Base-by-base conservation (phyloP, 495 filamentous ascomycete genomes). In the Monascus purpureus region DNA sequence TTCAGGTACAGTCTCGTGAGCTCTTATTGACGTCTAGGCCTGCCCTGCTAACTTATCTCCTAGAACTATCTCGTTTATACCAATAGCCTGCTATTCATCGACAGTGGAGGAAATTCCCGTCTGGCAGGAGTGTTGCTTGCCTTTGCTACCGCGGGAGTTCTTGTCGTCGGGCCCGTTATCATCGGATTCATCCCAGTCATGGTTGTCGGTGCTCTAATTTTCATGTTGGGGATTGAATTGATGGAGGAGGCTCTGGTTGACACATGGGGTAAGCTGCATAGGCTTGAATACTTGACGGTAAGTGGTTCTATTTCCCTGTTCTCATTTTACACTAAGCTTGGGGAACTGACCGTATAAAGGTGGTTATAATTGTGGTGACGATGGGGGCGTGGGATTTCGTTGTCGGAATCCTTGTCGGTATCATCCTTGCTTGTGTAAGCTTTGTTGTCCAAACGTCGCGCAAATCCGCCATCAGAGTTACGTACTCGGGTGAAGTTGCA, bases 311-410 rank as follows among this genome's bases (percentile, higher is more conserved):
- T 30, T 17, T 8, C 8, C 13, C 20, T 3, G 2, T 16, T 18
- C 2, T 16, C 25, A 7, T 8, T n/a, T 14, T 2, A 6, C 4
- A 20, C 35, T 23, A 28, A 5, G 20, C 20, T 4, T 20, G 18
- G 25, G 41, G 46, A 36, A 50, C 49, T 53, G 29, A 50, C 33
- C 14, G n/a, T 11, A 35, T 42, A 23, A 39, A 82, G 73, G 80
- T 95, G 33, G 59, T 93, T 33, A 76, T 75, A n/a, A 96, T 97
- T 41, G 83, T 94, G 4, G 63, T 93, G 18, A 81, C 86, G 13
- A 97, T 97, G 92, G 92, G 92, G 4, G 74, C 80, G 16, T 92
- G 85, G 60, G 90, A 97, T 50, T 96, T 97, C 47, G 90, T 96
- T 4, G 70, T 80, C 16, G 90, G 92, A 17, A 95, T 97, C 20